Conservation (phyloP, 495 filamentous ascomycete genomes). For the Penicillium subrubescens region DNA sequence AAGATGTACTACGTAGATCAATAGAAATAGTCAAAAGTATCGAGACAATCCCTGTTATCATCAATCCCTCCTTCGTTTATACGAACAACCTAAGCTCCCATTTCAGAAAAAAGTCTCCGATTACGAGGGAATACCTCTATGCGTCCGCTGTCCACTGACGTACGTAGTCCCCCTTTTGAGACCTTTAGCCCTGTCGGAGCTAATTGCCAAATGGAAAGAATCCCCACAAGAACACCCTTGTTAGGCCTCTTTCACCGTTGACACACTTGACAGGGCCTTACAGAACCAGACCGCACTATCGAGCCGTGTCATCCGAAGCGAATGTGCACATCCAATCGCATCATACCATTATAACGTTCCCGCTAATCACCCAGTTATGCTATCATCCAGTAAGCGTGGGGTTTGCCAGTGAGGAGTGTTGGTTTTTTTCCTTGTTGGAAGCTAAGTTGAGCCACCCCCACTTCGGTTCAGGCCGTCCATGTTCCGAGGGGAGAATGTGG, state of each 20-base stretch:
- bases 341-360: background rate
- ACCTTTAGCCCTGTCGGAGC: background rate
- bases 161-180: background rate
- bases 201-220: background rate
- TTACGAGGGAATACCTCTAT: background rate
- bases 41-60: background rate
- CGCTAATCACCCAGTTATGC: background rate
- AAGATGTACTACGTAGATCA: background rate
- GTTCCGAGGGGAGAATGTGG: background rate
- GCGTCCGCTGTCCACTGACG: background rate
- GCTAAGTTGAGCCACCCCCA: background rate
- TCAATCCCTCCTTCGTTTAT: background rate
- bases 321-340: background rate
- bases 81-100: background rate
- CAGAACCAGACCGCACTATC: background rate
- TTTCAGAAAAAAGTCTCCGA: background rate
- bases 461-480: background rate
- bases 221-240: background rate
- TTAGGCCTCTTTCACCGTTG: background rate
- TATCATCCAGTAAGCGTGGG: background rate
- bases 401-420: background rate
- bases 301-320: constrained; percentile 6
- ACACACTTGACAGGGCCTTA: background rate
- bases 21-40: background rate
- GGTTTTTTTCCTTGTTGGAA: background rate